Evolutionary conservation across 1,139 yeast genomes (phyloP), one percentile per base, ranked within the genome.

Genomic region (Saccharomyces hybrid): DNA sequence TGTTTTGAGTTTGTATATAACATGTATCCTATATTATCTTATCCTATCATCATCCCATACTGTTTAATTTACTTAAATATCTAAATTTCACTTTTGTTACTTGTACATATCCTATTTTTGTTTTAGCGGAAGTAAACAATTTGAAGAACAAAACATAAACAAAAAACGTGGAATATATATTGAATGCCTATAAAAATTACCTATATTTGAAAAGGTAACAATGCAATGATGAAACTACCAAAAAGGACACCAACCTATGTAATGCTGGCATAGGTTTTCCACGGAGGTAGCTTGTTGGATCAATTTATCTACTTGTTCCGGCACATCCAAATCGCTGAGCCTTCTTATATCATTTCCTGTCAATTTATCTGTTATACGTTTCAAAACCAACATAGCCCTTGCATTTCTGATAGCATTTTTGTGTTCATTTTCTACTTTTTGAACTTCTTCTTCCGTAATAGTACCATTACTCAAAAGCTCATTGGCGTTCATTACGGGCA

Each of bases 201-300:
- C 23, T 19, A 19, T 3, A 3, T 19, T 19, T 19, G 23, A 19
- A 19, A 19, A 19, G 23, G 23, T 19, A 19, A 19, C 23, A 19
- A 19, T 19, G 23, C 23, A 46, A 46, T 29, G 31, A 50, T 16
- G 13, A 46, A 27, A n/a, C 58, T 54, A 91, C 98, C 99, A 93
- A 81, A 91, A 93, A 0, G 98, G 88, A 73, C 99, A 93, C 99
- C 99, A 95, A 19, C 99, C 99, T 59, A 95, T 88, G 68, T 88
- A 95, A 70, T 93, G 99, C 70, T 90, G 97, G 68, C 99, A 93
- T 57, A 95, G 74, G 65, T 93, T 93, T 69, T 95, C 99, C 32
- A 93, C 96, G 55, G 96, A 87, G 0, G 98, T 93, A 1, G 99
- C 99, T 68, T 95, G 97, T 66, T 88, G 96, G 54, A 95, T 93